These are phyloP conservation scores for Ampelomyces quisqualis DNA, from an alignment of 2,329 filamentous ascomycete genomes.

Conservation along the genomic window DNA sequence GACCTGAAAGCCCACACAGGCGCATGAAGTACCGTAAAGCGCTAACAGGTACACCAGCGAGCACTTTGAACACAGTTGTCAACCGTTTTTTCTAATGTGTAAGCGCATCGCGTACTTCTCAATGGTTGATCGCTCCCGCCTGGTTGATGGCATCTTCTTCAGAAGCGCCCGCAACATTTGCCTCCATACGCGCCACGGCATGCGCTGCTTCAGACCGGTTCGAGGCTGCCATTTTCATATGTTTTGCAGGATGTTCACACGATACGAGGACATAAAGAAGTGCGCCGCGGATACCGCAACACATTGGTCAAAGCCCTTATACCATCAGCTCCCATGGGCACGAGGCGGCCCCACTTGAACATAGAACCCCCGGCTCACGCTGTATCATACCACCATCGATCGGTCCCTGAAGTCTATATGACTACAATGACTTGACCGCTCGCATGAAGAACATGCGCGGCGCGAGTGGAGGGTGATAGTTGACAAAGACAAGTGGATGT, in stretches of 20 bases:
- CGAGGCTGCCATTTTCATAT: not conserved
- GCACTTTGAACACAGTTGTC: not conserved
- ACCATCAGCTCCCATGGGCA: not conserved
- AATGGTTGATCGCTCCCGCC: not conserved
- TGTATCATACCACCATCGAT: too few relatives aligned
- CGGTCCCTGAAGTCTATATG: too few relatives aligned
- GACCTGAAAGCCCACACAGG: not conserved
- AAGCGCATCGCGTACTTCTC: not conserved
- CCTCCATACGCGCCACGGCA: slow-evolving; percentile 1
- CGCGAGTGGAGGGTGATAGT: too few relatives aligned
- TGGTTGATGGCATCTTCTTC: not conserved
- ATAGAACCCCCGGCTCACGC: too few relatives aligned
- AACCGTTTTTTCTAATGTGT: not conserved
- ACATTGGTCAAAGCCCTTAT: not conserved
- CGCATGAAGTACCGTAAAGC: not conserved
- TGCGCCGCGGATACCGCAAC: not conserved
- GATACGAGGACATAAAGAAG: not conserved
- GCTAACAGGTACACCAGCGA: not conserved
- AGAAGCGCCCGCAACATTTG: not conserved
- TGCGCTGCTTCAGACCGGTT: not conserved
- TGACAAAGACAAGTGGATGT: too few relatives aligned
- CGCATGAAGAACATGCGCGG: too few relatives aligned
- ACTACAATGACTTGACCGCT: too few relatives aligned
- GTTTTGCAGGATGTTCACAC: not conserved
- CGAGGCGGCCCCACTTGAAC: not conserved